Evolutionary conservation across 2,329 filamentous ascomycete genomes (phyloP), one percentile per base, ranked within the genome.

Genomic region (Didymella pinodella): DNA sequence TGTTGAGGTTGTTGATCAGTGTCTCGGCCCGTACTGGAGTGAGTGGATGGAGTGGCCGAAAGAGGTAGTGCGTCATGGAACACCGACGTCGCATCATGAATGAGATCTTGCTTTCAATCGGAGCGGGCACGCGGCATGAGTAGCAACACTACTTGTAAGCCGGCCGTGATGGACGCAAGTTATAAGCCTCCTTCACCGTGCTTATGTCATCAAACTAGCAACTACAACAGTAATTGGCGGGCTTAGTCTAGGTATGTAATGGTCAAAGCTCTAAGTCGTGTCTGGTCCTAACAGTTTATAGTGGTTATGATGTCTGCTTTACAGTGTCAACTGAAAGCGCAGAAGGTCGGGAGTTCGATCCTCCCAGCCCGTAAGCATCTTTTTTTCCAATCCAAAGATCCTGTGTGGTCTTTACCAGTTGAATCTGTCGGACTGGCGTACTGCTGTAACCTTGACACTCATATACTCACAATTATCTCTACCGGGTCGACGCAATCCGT

Each of bases 221-320:
- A 51, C 12, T 26, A 44, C 22, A 45, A 12, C 16, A 36, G 28
- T 44, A 26, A 12, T 28, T 29, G 12, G 40, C 40, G 40, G 49
- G 40, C 49, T 52, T 26, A 36, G 20, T 28, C 40, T 52, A 45
- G 49, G 40, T 52, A 52, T 5, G 49, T 2, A 22, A 25, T 7
- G 10, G 12, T 20, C 18, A 41, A n/a, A 40, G 36, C 18, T 20
- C 36, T 2, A 40, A 10, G 3, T 20, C n/a, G 20, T 20, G 18
- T 4, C 11, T 4, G 7, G 8, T 20, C 11, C 36, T 40, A 20
- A 40, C 18, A 11, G 7, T 40, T 8, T 3, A 18, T 11, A 70
- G 72, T 73, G 70, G 71, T 74, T 63, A 75, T 74, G 69, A 75
- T 72, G 69, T 75, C 70, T 73, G 70, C 71, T 73, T 75, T 73